Base-by-base conservation (phyloP, 495 filamentous ascomycete species). In the Copromyces sp. region DNA sequence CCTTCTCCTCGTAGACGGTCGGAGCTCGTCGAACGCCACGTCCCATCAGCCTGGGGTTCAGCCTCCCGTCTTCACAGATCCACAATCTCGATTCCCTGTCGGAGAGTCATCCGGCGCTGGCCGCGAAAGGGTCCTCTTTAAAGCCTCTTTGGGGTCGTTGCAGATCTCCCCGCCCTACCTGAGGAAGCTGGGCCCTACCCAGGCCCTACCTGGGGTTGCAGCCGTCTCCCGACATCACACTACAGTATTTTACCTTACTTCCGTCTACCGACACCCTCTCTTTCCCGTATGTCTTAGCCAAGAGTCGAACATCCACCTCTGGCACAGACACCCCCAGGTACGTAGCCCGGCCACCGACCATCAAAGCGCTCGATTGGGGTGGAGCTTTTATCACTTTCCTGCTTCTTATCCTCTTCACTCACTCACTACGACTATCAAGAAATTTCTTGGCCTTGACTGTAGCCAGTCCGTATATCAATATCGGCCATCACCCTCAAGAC, bases 91-190 rank as follows among this genome's bases (percentile, higher is more conserved):
- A 59, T 74, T 39, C 73, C 45, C 53, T 70, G 71, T 78, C 73
- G 70, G 73, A 42, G 74, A 72, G 42, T 70, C 76, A 76, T 76
- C 77, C 74, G 69, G 76, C 73, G 24, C 73, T 73, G 72, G 71
- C 65, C 47, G 71, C 71, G 68, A 70, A 71, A 65, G 74, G 75
- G 71, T 73, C 73, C 61, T 70, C 74, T 73, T 73, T 69, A 59
- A 72, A 39, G 59, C 69, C 29, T 72, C 29, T 65, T 35, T 72
- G 76, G 69, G 75, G 78, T 76, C 73, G 72, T 69, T 69, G 77
- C 76, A 77, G 75, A 79, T 78, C 75, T 73, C 71, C 71, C 72
- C 70, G 71, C 75, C 70, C 72, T 77, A 73, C 69, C 68, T 71
- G 35, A 39, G 24, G 3, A 65, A 65, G 53, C 29, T 65, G 53